Base-by-base conservation (phyloP, 176 grass and related monocot genomes). In the Oryza glaberrima region DNA sequence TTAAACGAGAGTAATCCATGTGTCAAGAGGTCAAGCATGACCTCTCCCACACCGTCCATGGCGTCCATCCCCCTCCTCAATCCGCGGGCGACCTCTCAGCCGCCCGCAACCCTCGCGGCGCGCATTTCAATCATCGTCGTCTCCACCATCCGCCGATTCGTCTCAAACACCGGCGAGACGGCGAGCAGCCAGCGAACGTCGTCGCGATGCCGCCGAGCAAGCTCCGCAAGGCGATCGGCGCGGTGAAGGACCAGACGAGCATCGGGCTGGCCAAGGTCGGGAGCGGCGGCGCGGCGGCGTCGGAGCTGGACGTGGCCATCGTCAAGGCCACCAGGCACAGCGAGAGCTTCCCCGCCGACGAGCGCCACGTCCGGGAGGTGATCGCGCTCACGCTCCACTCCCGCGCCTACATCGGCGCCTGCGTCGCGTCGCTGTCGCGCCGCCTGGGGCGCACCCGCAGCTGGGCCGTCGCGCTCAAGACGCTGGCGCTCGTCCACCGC, bases 221-320 rank as follows among this genome's bases (percentile, higher is more conserved):
- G 75, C 86, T 99, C 35, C 88, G 94, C 0, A 89, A 83, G 86
- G 96, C 92, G 81, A 81, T 99, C 36, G 96, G 91, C 20, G 91
- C 90, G 17, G 91, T 99, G 66, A 99, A 99, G 91, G 96, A 99
- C 75, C 86, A 88, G 75, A 96, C 94, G 76, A 99, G 94, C 90
- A 96, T 96, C 81, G 88, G 96, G 0, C 82, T 99, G 1, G 94
- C 91, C 67, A 96, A 91, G 81, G 90, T 96, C 28, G 85, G 81
- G 14, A 81, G 88, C 82, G 67, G 75, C 82, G 81, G 80, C 23
- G 52, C 88, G 36, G 66, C 51, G 82, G 73, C 84, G 41, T 81
- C 96, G 7, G 91, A 96, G 15, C 82, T 96, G 6, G 96, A 96
- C 75, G 94, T 99, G 81, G 89, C 94, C 14, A 92, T 96, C 85